phyloP scores from a whole-genome alignment of 768 basidiomycete genomes.

The Leccinellum luteum region DNA sequence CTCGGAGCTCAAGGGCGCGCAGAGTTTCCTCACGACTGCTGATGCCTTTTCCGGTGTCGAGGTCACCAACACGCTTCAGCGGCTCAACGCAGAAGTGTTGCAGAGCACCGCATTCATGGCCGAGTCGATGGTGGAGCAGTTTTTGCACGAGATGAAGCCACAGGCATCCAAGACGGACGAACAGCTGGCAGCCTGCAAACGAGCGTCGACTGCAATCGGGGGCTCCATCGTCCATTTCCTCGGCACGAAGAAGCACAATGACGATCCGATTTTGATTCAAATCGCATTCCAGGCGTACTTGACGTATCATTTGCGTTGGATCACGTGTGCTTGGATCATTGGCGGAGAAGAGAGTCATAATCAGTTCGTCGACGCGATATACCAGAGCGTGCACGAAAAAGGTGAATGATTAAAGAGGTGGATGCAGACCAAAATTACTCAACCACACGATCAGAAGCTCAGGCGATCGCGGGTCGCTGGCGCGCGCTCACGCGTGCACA shows the following conservation, averaged over 20 bases:
- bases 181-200: constrained; percentile 24
- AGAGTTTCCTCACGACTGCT: constrained; percentile 43
- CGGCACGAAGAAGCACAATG: constrained; percentile 27
- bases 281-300: constrained; percentile 35
- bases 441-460: constrained; percentile 34
- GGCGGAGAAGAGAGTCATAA: constrained; percentile 25
- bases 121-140: constrained; percentile 45
- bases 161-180: constrained; percentile 16
- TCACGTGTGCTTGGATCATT: constrained; percentile 29
- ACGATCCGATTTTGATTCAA: constrained; percentile 37
- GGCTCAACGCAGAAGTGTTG: constrained; percentile 46
- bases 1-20: constrained; percentile 43
- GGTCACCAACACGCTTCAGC: constrained; percentile 33
- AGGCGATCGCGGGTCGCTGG: constrained; percentile 45
- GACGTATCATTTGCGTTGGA: constrained; percentile 27
- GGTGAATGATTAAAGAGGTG: constrained; percentile 26
- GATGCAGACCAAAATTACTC: neutral
- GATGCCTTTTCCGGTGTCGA: constrained; percentile 24
- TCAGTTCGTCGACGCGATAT: constrained; percentile 28
- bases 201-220: constrained; percentile 22
- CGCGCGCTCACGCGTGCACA: constrained; percentile 38
- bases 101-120: constrained; percentile 49
- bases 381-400: constrained; percentile 33
- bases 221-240: constrained; percentile 26
- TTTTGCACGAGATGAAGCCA: constrained; percentile 23